phyloP scores from a whole-genome alignment of 2,329 filamentous ascomycete genomes.

The Daldinia sp. region DNA sequence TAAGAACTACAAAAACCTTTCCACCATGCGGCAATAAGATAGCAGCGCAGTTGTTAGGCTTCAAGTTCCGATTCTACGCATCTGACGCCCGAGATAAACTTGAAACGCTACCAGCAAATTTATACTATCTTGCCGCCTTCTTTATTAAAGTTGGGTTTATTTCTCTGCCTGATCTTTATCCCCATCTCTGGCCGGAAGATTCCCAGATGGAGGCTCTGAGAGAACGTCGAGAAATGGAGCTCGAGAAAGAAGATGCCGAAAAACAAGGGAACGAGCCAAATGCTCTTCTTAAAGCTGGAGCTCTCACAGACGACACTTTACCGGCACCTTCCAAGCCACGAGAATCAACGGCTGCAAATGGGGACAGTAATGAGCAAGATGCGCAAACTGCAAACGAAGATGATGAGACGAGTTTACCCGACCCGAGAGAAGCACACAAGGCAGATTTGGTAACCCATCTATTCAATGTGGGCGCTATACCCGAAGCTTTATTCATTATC shows the following conservation, averaged over 20 bases:
- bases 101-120: constrained; percentile 86
- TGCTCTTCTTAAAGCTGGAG: constrained; percentile 85
- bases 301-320: constrained; percentile 81
- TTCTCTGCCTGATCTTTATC: constrained; percentile 87
- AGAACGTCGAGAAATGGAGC: constrained; percentile 74
- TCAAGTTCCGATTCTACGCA: constrained; percentile 96
- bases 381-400: constrained; percentile 54
- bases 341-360: constrained; percentile 60
- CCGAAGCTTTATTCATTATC: constrained; percentile 90
- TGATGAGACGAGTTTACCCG: constrained; percentile 65
- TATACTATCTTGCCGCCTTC: constrained; percentile 89
- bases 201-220: constrained; percentile 80
- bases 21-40: constrained; percentile 88
- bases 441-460: constrained; percentile 83
- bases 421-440: constrained; percentile 84
- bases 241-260: constrained; percentile 76
- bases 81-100: constrained; percentile 76
- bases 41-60: constrained; percentile 92
- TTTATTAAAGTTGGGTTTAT: constrained; percentile 98
- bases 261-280: constrained; percentile 79
- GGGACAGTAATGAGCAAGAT: constrained; percentile 60
- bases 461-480: constrained; percentile 88
- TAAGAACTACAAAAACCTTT: constrained; percentile 79
- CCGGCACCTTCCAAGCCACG: constrained; percentile 59
- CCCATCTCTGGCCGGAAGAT: constrained; percentile 88